These are phyloP conservation scores for Cryptosporidium sp. DNA, from an alignment of 169 alveolate genomes.

Conservation along the genomic window DNA sequence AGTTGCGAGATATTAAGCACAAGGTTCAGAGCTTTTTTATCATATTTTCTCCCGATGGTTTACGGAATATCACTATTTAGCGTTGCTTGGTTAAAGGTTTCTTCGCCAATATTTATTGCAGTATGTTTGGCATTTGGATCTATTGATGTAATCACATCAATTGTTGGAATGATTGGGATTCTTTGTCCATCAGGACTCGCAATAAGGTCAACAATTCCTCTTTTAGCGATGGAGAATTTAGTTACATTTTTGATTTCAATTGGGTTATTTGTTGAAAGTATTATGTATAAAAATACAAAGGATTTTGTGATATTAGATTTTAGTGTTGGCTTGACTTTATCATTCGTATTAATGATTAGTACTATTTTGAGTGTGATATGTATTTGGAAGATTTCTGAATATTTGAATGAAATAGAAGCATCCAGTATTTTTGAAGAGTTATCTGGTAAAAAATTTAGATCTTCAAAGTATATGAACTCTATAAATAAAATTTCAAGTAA, in stretches of 20 bases:
- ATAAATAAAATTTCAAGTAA: conserved; percentile 9
- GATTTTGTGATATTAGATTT: conserved; percentile 59
- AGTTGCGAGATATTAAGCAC: conserved; percentile 47
- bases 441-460: conserved; percentile 8
- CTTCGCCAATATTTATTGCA: conserved; percentile 74
- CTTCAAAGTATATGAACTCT: conserved; percentile 42
- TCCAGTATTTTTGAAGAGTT: conserved; percentile 43
- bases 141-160: conserved; percentile 70
- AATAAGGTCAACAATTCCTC: conserved; percentile 74
- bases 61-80: conserved; percentile 66
- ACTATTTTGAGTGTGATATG: conserved; percentile 53
- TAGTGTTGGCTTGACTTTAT: conserved; percentile 70
- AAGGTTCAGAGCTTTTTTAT: conserved; percentile 69
- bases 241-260: conserved; percentile 68
- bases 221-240: conserved; percentile 67
- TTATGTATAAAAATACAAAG: conserved; percentile 37
- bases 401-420: conserved; percentile 69
- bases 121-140: conserved; percentile 72
- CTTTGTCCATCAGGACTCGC: conserved; percentile 72
- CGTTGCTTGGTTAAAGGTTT: conserved; percentile 70
- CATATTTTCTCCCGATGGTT: conserved; percentile 71
- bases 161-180: conserved; percentile 73
- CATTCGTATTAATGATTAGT: conserved; percentile 63
- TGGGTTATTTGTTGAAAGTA: conserved; percentile 58
- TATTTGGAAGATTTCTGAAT: conserved; percentile 67